Evolutionary conservation across 2,329 filamentous ascomycete genomes (phyloP).

Genomic region (Hypoxylon sp.): DNA sequence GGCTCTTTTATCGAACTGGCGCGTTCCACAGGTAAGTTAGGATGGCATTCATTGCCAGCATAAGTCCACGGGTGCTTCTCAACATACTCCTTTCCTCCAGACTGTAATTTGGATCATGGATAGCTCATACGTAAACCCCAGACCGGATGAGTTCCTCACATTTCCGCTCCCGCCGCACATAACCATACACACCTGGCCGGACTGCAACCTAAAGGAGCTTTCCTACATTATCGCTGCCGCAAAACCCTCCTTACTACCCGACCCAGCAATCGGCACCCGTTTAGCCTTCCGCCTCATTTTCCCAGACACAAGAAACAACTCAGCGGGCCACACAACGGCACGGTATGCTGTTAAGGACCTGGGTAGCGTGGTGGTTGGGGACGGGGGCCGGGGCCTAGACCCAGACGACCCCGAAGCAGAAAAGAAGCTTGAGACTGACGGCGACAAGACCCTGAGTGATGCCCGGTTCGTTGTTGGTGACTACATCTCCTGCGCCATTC

Average conservation of each 20-base stretch:
- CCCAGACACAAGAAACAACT: conserved; percentile 71
- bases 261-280: conserved; percentile 82
- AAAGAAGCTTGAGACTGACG: conserved; percentile 64
- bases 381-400: conserved; percentile 61
- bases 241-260: conserved; percentile 71
- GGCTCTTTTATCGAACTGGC: conserved; percentile 83
- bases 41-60: too few species aligned
- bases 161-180: conserved; percentile 73
- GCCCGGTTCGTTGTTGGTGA: conserved; percentile 89
- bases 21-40: conserved; percentile 75
- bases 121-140: conserved; percentile 53
- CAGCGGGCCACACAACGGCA: conserved; percentile 52
- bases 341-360: conserved; percentile 84
- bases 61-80: too few species aligned
- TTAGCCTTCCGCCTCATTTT: conserved; percentile 90
- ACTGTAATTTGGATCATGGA: conserved; percentile 2
- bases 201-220: conserved; percentile 84
- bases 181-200: conserved; percentile 87
- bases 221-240: conserved; percentile 80
- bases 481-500: conserved; percentile 84
- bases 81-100: neutral
- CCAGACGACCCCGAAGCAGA: conserved; percentile 53
- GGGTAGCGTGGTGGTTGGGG: conserved; percentile 84
- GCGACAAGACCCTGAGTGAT: conserved; percentile 80
- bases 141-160: conserved; percentile 77